These are phyloP conservation scores for Fusarium setosum DNA, from an alignment of 2,329 filamentous ascomycete genomes.

Conservation along the genomic window DNA sequence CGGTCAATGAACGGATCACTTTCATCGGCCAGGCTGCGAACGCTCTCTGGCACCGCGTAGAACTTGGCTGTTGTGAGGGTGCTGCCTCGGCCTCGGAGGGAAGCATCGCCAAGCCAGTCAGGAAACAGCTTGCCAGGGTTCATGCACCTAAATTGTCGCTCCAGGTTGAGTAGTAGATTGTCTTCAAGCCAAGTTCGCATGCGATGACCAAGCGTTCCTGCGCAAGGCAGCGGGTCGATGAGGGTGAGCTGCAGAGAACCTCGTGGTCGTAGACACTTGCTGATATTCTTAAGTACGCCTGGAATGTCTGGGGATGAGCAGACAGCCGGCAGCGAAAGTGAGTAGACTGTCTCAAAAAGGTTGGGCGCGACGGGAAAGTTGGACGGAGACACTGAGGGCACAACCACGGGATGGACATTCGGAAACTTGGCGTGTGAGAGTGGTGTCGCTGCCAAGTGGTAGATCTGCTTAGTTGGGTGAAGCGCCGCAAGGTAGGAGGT, in stretches of 20 bases:
- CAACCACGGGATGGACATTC: slow-evolving; percentile 54
- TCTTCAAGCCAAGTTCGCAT: slow-evolving; percentile 72
- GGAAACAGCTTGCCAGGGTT: slow-evolving; percentile 70
- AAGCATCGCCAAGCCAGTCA: slow-evolving; percentile 67
- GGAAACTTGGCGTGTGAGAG: slow-evolving; percentile 51
- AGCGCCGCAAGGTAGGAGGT: slow-evolving; percentile 61
- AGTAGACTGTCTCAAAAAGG: slow-evolving; percentile 62
- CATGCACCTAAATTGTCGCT: slow-evolving; percentile 67
- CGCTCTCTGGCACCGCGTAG: slow-evolving; percentile 54
- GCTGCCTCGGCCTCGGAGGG: slow-evolving; percentile 61
- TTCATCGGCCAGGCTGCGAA: slow-evolving; percentile 32
- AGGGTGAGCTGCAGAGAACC: slow-evolving; percentile 70
- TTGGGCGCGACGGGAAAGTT: slow-evolving; percentile 53
- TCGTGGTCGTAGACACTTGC: slow-evolving; percentile 64
- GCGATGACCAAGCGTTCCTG: slow-evolving; percentile 65
- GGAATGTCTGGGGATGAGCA: slow-evolving; percentile 69
- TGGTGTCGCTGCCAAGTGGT: slow-evolving; percentile 58
- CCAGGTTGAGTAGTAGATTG: slow-evolving; percentile 69
- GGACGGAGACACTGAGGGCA: slow-evolving; percentile 51
- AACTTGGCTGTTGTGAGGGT: slow-evolving; percentile 61
- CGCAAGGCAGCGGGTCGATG: slow-evolving; percentile 70
- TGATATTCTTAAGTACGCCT: slow-evolving; percentile 65
- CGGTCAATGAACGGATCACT: slow-evolving; percentile 39
- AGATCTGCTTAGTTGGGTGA: slow-evolving; percentile 53
- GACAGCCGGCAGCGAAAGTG: slow-evolving; percentile 66